phyloP scores from a whole-genome alignment of 1,284 basidiomycete genomes.

The Fomitiporia mediterranea region DNA sequence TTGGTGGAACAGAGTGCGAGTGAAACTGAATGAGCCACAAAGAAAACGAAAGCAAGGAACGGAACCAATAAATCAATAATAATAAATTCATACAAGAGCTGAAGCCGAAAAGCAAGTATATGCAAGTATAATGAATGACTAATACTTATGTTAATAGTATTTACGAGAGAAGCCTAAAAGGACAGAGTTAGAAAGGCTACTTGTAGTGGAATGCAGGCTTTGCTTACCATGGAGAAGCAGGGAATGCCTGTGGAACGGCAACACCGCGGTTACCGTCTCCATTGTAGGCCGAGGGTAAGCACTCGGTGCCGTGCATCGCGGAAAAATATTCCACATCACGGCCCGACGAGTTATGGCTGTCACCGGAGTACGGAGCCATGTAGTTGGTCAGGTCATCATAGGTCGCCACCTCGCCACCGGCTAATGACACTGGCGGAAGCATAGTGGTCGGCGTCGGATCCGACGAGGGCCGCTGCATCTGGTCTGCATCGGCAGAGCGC shows the following conservation, averaged over 20 bases:
- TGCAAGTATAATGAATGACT: background rate
- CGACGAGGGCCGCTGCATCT: conserved; percentile 17
- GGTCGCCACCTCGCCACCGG: conserved; percentile 14
- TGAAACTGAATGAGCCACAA: background rate
- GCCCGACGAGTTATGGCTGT: conserved; percentile 2
- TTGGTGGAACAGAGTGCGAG: background rate
- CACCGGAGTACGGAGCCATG: conserved; percentile 11
- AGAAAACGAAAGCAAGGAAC: background rate
- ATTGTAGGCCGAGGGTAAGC: conserved; percentile 11
- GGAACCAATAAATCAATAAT: conserved; percentile 10
- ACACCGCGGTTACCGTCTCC: conserved; percentile 9
- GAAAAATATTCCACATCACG: conserved; percentile 17
- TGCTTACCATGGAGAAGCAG: conserved; percentile 12
- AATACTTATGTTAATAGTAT: background rate
- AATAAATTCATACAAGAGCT: conserved; percentile 8
- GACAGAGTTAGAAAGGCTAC: background rate
- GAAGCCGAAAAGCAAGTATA: conserved; percentile 2
- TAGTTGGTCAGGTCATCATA: conserved; percentile 17
- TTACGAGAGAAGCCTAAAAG: conserved; percentile 9
- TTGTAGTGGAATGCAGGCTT: background rate
- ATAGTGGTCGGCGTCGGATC: conserved; percentile 21
- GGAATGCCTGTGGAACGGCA: conserved; percentile 1
- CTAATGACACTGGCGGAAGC: conserved; percentile 19
- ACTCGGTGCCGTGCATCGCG: conserved; percentile 11
- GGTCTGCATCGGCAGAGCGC: conserved; percentile 5